Evolutionary conservation across 2,329 filamentous ascomycete genomes (phyloP), one percentile per base, ranked within the genome.

Genomic region (Fusarium floridanum): DNA sequence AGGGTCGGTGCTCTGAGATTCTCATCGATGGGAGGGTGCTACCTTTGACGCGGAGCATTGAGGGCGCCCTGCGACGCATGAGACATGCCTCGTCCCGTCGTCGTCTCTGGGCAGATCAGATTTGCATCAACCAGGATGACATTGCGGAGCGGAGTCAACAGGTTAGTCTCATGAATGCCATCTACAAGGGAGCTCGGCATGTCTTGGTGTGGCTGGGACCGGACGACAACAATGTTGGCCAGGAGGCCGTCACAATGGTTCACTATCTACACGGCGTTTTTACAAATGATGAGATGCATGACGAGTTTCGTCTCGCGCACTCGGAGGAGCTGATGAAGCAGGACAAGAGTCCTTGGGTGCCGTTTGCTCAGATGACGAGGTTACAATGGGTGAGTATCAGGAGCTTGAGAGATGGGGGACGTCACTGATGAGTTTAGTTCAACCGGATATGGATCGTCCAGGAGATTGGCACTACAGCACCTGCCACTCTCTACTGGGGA

Each of bases 91-190:
- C 75, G 14, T 29, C 37, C 24, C 70, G 72, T 34, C 78, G 81
- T 4, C 72, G 82, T 34, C 74, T 85, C 8, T 85, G 83, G 83
- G 80, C 84, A 4, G 83, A 85, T 41, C 83, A 84, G 72, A 75
- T 85, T 48, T 85, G 83, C 72, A 84, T 85, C 65, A 83, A 85
- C 65, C 83, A 85, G 67, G 76, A 78, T 4, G 80, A 84, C 53
- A 72, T 81, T 17, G 70, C 66, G 4, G 83, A 85, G 69, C 79
- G 82, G 45, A 80, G 79, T 59, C 74, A 75, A 7, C 83, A 85
- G 76, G 82, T 85, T n/a, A 74, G 74, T 36, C 66, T 85, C 17
- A 85, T 85, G 83, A 81, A 82, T 55, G 73, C 76, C 11, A 80
- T 84, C 10, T 84, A 83, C 66, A 78, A 80, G 45, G 79, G 78